Evolutionary conservation across 371 early-diverging fungal species (phyloP).

Genomic region (Mucor indicus): DNA sequence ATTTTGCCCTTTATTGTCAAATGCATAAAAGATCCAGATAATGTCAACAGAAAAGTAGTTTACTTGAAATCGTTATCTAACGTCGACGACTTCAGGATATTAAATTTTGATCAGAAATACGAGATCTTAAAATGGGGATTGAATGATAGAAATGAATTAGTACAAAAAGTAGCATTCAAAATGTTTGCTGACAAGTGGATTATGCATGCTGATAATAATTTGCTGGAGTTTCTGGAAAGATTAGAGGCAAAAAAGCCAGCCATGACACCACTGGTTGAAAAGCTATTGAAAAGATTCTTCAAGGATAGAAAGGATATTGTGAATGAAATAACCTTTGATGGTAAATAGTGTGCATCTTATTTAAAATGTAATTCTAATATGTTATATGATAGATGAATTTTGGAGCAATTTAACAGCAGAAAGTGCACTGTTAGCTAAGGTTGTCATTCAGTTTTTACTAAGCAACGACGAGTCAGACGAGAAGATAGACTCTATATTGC

Average conservation of each 20-base stretch:
- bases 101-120: constrained; percentile 69
- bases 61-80: constrained; percentile 69
- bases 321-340: constrained; percentile 56
- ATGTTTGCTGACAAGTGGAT: constrained; percentile 81
- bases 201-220: constrained; percentile 65
- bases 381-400: constrained; percentile 64
- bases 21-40: constrained; percentile 75
- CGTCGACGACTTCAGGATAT: constrained; percentile 61
- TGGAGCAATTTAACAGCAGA: constrained; percentile 81
- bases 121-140: constrained; percentile 72
- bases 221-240: constrained; percentile 79
- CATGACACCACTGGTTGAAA: constrained; percentile 68
- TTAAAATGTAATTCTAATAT: too few species aligned
- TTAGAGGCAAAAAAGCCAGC: constrained; percentile 74
- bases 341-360: constrained; percentile 11
- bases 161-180: constrained; percentile 69
- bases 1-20: constrained; percentile 73
- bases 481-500: constrained; percentile 66
- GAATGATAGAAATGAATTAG: constrained; percentile 71
- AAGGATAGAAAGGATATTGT: constrained; percentile 65
- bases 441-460: constrained; percentile 53
- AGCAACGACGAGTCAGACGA: constrained; percentile 52
- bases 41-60: constrained; percentile 61
- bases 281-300: constrained; percentile 67
- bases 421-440: constrained; percentile 73